Evolutionary conservation across 169 alveolate species (phyloP).

Genomic region (Sarcocystis neurona): DNA sequence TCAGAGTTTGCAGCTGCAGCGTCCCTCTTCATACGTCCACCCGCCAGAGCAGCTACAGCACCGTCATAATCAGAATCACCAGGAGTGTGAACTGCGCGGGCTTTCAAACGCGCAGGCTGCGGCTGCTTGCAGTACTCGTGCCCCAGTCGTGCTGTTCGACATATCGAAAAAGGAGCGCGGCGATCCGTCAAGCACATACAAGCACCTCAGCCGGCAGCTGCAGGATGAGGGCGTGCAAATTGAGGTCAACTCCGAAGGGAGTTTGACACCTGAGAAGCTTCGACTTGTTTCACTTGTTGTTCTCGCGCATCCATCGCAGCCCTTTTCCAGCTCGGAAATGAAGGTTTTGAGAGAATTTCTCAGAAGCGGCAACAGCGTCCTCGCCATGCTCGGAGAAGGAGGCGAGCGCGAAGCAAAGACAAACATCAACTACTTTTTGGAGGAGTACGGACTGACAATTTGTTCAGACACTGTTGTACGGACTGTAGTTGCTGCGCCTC

Average conservation of each 20-base stretch:
- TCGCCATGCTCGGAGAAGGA: background rate
- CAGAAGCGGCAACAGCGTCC: background rate
- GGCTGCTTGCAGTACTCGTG: no score
- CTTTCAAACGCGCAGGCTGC: no score
- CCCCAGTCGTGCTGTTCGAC: slow-evolving; percentile 7
- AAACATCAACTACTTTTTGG: slow-evolving; percentile 24
- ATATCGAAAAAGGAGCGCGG: slow-evolving; percentile 8
- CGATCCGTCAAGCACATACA: background rate
- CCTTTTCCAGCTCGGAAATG: background rate
- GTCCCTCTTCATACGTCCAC: no score
- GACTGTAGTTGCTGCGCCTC: background rate
- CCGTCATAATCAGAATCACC: no score
- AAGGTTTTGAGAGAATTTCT: background rate
- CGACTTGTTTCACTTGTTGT: background rate
- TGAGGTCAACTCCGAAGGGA: background rate
- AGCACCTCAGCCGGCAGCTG: background rate
- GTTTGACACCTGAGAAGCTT: background rate
- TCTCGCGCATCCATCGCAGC: slow-evolving; percentile 8
- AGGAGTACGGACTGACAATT: slow-evolving; percentile 15
- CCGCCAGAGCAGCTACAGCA: no score
- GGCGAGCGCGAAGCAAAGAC: slow-evolving; percentile 12
- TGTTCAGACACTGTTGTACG: slow-evolving; percentile 20
- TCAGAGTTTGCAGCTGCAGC: no score
- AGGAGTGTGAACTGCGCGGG: no score
- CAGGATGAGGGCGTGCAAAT: background rate